phyloP scores from a whole-genome alignment of 2,329 filamentous ascomycete genomes.

The Phoma herbarum region DNA sequence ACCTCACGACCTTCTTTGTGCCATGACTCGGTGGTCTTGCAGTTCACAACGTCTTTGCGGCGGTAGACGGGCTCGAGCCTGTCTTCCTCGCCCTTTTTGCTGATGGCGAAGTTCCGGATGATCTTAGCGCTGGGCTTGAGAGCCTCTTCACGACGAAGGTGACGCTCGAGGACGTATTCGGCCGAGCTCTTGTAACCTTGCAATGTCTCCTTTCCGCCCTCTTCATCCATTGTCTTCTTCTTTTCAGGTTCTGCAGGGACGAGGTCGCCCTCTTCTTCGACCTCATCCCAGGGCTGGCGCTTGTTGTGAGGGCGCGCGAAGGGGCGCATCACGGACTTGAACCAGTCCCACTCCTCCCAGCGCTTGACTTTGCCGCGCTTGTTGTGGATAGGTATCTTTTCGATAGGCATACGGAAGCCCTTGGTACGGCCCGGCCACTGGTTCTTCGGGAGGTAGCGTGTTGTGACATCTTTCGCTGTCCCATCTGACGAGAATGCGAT shows the following conservation, averaged over 20 bases:
- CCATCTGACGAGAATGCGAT: conserved; percentile 84
- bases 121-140: conserved; percentile 73
- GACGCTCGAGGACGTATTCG: conserved; percentile 84
- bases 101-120: conserved; percentile 77
- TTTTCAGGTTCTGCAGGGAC: conserved; percentile 71
- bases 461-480: conserved; percentile 92
- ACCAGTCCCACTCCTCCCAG: conserved; percentile 87
- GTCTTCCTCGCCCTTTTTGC: conserved; percentile 72
- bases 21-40: conserved; percentile 95
- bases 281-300: conserved; percentile 75
- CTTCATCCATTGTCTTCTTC: conserved; percentile 72
- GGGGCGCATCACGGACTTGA: conserved; percentile 77
- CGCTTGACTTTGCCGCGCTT: conserved; percentile 78
- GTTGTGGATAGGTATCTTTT: conserved; percentile 83
- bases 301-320: conserved; percentile 67
- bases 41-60: conserved; percentile 80
- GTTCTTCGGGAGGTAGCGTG: conserved; percentile 84
- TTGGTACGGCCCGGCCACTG: conserved; percentile 90
- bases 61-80: conserved; percentile 83
- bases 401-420: conserved; percentile 77
- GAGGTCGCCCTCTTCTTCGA: conserved; percentile 81
- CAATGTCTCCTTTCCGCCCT: conserved; percentile 77
- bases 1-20: conserved; percentile 92
- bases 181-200: conserved; percentile 88
- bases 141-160: conserved; percentile 91